Conservation (phyloP, 768 basidiomycete species). For the Podaxis sp. region DNA sequence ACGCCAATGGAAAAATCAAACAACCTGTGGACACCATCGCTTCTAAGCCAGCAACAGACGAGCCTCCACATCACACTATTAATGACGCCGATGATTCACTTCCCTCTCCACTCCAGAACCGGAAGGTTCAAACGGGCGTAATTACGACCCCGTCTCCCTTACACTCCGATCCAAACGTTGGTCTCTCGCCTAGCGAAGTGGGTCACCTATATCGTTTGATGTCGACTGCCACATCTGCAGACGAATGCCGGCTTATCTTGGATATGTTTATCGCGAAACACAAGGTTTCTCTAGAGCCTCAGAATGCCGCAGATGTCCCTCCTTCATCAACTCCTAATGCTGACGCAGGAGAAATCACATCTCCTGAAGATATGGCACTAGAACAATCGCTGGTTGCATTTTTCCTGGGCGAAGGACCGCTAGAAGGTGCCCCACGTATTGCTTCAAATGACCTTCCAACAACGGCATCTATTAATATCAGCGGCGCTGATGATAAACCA, state of each 20-base stretch:
- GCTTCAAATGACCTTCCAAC: background rate
- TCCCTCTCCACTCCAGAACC: background rate
- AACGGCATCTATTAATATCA: background rate
- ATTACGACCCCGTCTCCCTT: slow-evolving; percentile 21
- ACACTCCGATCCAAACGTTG: slow-evolving; percentile 14
- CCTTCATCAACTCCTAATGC: slow-evolving; percentile 33
- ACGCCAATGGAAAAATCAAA: slow-evolving; percentile 3
- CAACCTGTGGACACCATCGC: slow-evolving; percentile 11
- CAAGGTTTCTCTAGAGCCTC: slow-evolving; percentile 38
- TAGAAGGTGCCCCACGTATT: slow-evolving; percentile 4
- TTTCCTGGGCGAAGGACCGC: slow-evolving; percentile 31
- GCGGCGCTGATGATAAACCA: background rate
- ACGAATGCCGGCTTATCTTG: slow-evolving; percentile 83
- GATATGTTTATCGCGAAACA: slow-evolving; percentile 77
- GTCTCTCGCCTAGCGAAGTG: slow-evolving; percentile 44
- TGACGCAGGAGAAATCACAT: slow-evolving; percentile 23
- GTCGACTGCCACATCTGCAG: slow-evolving; percentile 65
- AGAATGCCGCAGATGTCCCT: slow-evolving; percentile 30
- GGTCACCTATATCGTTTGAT: slow-evolving; percentile 70
- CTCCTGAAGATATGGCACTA: slow-evolving; percentile 32
- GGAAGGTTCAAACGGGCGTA: background rate
- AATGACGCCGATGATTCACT: background rate
- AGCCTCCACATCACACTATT: background rate
- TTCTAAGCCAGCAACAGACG: slow-evolving; percentile 10
- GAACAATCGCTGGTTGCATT: slow-evolving; percentile 55